phyloP scores from a whole-genome alignment of 768 basidiomycete genomes.

The Suillus alpinus region DNA sequence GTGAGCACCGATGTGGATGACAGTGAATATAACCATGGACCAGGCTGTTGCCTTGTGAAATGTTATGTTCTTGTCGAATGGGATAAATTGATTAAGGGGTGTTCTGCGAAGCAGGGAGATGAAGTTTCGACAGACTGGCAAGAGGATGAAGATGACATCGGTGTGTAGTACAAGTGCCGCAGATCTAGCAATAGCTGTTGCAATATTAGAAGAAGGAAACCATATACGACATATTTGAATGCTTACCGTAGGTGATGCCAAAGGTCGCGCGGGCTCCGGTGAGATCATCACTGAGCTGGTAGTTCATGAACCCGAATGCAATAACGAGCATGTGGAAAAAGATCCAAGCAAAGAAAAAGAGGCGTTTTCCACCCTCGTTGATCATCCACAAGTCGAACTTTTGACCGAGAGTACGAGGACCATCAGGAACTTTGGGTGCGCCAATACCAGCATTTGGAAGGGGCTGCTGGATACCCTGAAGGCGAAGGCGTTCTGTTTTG shows the following conservation, averaged over 20 bases:
- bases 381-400: constrained; percentile 83
- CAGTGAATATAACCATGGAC: constrained; percentile 78
- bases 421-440: constrained; percentile 28
- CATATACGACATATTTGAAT: not conserved
- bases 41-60: constrained; percentile 91
- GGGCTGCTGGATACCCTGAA: constrained; percentile 81
- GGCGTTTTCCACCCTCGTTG: constrained; percentile 78
- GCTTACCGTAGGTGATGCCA: constrained; percentile 75
- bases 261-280: constrained; percentile 63
- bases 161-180: constrained; percentile 90
- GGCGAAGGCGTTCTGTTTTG: constrained; percentile 75
- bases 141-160: constrained; percentile 89
- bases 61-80: constrained; percentile 90
- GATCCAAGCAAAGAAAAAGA: constrained; percentile 82
- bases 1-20: constrained; percentile 80
- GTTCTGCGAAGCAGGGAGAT: constrained; percentile 86
- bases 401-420: constrained; percentile 40
- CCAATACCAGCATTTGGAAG: constrained; percentile 33
- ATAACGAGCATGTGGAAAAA: constrained; percentile 78
- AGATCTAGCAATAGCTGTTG: constrained; percentile 75
- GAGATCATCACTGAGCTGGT: constrained; percentile 77
- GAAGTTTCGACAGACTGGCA: constrained; percentile 95
- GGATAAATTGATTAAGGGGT: constrained; percentile 80
- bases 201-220: not conserved
- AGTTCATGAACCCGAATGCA: constrained; percentile 74